Evolutionary conservation across 2,329 filamentous ascomycete species (phyloP), one percentile per base, ranked within the genome.

Genomic region (Talaromyces sp.): DNA sequence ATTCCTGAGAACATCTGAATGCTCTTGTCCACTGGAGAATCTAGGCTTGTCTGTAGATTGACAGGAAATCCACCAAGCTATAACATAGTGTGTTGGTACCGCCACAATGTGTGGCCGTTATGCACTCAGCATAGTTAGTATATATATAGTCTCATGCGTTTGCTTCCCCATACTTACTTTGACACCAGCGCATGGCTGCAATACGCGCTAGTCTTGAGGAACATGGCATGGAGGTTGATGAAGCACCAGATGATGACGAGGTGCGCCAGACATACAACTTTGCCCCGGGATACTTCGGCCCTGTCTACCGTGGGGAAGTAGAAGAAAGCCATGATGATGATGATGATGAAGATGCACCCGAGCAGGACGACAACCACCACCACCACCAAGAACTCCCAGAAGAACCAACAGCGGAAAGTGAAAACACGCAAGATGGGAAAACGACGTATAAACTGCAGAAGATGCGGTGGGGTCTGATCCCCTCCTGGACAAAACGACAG

Each of bases 401-500:
- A 63, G 57, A n/a, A n/a, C n/a, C 10, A 55, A 66, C 50, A 58
- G 57, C 55, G 59, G 62, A 35, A 62, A 70, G 56, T 14, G 65
- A 65, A 11, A 57, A 61, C 11, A 19, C 31, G 46, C 27, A 60
- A 58, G 68, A 68, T 29, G 72, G 77, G 61, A 51, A 55, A 13
- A 81, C 81, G 10, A 86, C 78, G 66, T 96, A 96, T 78, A 93
- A 90, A 73, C 79, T 99, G 9, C 92, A 97, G 72, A 82, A 87
- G 2, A 98, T 98, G 90, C 93, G 91, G 82, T 99, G 95, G 95
- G 95, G 93, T 0, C 82, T 99, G 7, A 82, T 98, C 14, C 93
- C 95, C 0, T 96, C 89, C 74, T 98, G 93, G 93, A 96, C 90
- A 3, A 96, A 93, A 77, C 83, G 88, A 13, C 87, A 87, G 57